Percentiles rank a stretch among this genome's conserved stretches.
These are phyloP conservation scores for Paramecium bursaria DNA, from an alignment of 73 alveolate genomes.

Conservation along the genomic window DNA sequence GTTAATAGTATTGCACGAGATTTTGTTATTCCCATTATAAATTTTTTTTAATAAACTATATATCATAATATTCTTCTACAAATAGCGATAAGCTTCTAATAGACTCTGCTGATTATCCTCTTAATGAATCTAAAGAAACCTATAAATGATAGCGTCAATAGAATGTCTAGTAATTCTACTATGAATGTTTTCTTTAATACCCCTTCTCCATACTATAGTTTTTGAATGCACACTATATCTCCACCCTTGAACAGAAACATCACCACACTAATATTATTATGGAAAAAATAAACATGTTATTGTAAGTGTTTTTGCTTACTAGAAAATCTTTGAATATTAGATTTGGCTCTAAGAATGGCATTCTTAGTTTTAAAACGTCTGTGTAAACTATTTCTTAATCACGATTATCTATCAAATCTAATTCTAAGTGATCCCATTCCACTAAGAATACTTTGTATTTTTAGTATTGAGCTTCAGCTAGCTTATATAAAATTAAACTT, in stretches of 20 bases:
- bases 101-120: not conserved
- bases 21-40: slow-evolving; percentile 56
- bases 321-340: slow-evolving; percentile 11
- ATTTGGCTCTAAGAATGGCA: slow-evolving; percentile 19
- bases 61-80: slow-evolving; percentile 42
- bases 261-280: slow-evolving; percentile 15
- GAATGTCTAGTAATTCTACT: slow-evolving; percentile 22
- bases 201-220: slow-evolving; percentile 56
- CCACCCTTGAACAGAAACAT: slow-evolving; percentile 6
- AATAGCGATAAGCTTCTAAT: slow-evolving; percentile 21
- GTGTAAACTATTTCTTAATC: too few relatives aligned
- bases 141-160: slow-evolving; percentile 38
- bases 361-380: not conserved
- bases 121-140: slow-evolving; percentile 46
- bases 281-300: too few relatives aligned
- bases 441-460: slow-evolving; percentile 12
- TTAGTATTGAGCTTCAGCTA: not conserved
- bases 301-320: not conserved
- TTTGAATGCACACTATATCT: slow-evolving; percentile 39
- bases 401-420: not conserved
- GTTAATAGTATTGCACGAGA: not conserved
- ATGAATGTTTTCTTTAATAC: slow-evolving; percentile 45
- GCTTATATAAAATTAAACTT: not conserved
- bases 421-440: not conserved
- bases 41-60: too few relatives aligned